Evolutionary conservation across 2,329 filamentous ascomycete species (phyloP), one percentile per base, ranked within the genome.

Genomic region (Zalaria sp.): DNA sequence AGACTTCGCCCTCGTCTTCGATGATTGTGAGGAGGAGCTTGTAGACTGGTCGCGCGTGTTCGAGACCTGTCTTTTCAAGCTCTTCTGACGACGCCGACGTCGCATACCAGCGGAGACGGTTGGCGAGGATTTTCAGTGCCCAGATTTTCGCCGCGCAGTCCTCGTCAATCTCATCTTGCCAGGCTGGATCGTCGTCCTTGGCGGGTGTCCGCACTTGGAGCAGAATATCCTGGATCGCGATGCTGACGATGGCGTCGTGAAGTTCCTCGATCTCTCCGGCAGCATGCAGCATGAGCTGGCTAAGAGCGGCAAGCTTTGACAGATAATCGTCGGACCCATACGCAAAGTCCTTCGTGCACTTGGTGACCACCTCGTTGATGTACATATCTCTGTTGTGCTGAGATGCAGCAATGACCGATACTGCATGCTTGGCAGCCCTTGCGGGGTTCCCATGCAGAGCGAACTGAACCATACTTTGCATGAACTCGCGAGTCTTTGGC

Each of bases 391-490:
- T 91, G 51, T 77, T 77, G 39, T 88, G 78, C 25, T 78, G 69
- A 6, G 79, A 80, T 31, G 83, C 79, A 61, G 94, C 77, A 41
- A 98, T 71, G 49, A 98, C 87, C 27, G 85, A 88, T 38, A 96
- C 79, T 0, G 91, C 91, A 63, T 96, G 87, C 61, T 98, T 98
- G 25, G 89, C 85, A 5, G 85, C 83, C 56, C 81, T 80, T 7
- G 84, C 75, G 2, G 88, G 89, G 25, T 74, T 74, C 25, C 89
- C 89, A 54, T 84, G 83, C 18, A 89, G 71, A 1, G 88, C 84
- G 59, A 91, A 96, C 51, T 76, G 81, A 46, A 81, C 77, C 58
- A 98, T 72, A 1, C 86, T 81, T 53, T 91, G 79, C 28, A 78
- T 70, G 52, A 96, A 89, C 49, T 83, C 83, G 43, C 81, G 77